Base-by-base conservation (phyloP, 306 rosid genomes). In the Cucurbita ficifolia region DNA sequence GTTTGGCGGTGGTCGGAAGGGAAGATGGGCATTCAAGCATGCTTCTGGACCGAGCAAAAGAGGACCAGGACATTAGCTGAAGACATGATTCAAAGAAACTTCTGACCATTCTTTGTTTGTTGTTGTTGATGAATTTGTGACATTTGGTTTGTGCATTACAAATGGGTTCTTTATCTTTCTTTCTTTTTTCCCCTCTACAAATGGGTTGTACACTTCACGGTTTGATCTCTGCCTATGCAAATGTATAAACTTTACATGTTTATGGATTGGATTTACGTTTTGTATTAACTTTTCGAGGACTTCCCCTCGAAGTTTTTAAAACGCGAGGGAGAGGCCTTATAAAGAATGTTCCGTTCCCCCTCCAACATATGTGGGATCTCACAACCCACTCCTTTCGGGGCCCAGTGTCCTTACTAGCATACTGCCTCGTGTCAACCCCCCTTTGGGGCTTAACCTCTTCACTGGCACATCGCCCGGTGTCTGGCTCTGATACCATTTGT, bases 11-110 rank as follows among this genome's bases (percentile, higher is more conserved):
- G 10, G 18, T 22, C 33, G 3, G 33, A 50, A 19, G 46, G 62
- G 77, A 29, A 42, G 77, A 13, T 45, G 49, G 54, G 42, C 69
- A 13, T 74, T 57, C 33, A 74, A 74, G 77, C 67, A 56, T 43
- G 57, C 77, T 22, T 56, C 77, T 4, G 77, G 77, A 6, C 77
- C 77, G 1, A 74, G 77, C 43, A 74, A 17, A n/a, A 74, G 67
- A 74, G 68, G 76, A 29, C 76, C 68, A 13, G 76, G 76, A 19
- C 76, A 73, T 53, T 73, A 56, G 76, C 8, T 22, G n/a, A 69
- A 67, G 35, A 12, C 55, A 40, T 3, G 5, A 45, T 45, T 68
- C n/a, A 42, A 53, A 9, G 18, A 38, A 73, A 10, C 76, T 73
- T 54, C 53, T 73, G 8, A 13, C 36, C 50, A 9, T 54, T 53